phyloP scores from a whole-genome alignment of 257 asterid genomes.

The Solanum ossicruentum region DNA sequence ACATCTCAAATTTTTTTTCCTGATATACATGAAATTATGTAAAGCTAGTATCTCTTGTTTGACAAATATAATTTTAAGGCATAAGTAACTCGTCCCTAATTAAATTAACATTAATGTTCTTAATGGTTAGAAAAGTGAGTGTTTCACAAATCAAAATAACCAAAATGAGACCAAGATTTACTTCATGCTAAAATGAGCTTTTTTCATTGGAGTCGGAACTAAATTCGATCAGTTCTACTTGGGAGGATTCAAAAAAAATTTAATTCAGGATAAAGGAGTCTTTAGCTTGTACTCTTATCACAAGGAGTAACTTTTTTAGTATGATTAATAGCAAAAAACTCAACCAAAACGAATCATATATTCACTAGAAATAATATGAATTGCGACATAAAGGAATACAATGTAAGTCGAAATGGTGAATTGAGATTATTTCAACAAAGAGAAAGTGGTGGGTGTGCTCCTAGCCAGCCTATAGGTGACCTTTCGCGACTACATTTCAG shows the following conservation, averaged over 20 bases:
- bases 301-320: not conserved
- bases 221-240: not conserved
- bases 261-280: no score
- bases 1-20: not conserved
- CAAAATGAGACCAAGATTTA: no score
- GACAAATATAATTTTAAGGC: not conserved
- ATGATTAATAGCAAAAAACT: not conserved
- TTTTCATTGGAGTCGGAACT: fast-evolving
- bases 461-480: no score
- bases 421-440: no score
- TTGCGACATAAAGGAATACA: not conserved
- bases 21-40: not conserved
- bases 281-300: no score
- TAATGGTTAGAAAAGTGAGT: not conserved
- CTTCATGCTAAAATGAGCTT: no score
- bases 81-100: not conserved
- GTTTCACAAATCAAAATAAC: no score
- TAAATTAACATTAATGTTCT: not conserved
- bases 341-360: not conserved
- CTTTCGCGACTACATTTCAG: no score
- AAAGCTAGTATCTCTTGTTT: not conserved
- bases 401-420: no score
- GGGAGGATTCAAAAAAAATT: not conserved
- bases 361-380: not conserved
- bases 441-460: no score